These are phyloP conservation scores for Erythrobasidium hasegawianum DNA, from an alignment of 1,284 basidiomycete species.

Conservation along the genomic window DNA sequence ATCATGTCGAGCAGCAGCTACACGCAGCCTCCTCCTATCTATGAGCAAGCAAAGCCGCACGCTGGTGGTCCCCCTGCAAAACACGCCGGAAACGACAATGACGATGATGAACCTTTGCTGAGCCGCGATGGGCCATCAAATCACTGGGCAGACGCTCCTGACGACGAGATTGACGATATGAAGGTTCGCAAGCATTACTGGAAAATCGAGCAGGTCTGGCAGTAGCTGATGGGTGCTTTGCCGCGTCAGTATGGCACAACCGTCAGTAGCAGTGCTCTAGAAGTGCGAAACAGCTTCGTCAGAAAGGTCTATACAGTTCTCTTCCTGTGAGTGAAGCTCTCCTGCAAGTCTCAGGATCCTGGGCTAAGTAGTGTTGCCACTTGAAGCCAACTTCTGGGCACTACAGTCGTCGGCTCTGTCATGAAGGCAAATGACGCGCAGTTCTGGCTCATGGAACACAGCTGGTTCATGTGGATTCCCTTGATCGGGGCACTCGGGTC, in stretches of 20 bases:
- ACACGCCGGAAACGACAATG: background rate
- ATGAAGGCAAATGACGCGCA: conserved; percentile 10
- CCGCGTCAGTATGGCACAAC: conserved; percentile 30
- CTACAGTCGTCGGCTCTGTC: conserved; percentile 2
- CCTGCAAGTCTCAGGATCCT: too few species aligned
- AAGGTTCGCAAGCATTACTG: background rate
- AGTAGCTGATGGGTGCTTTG: too few species aligned
- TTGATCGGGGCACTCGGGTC: conserved; percentile 23
- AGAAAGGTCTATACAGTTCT: conserved; percentile 27
- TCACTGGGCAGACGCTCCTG: background rate
- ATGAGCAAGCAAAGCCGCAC: background rate
- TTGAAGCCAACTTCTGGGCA: conserved; percentile 37
- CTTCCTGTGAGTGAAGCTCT: too few species aligned
- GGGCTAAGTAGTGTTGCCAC: conserved; percentile 8
- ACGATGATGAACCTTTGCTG: background rate
- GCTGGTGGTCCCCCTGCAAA: too few species aligned
- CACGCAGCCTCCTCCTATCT: background rate
- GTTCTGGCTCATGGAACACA: conserved; percentile 3
- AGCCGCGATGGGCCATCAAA: too few species aligned
- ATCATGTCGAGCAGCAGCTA: background rate
- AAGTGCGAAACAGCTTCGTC: conserved; percentile 42
- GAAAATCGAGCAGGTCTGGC: too few species aligned
- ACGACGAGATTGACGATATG: conserved; percentile 27
- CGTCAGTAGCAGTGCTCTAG: conserved; percentile 36
- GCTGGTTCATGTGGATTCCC: conserved; percentile 21